Evolutionary conservation across 176 grass and related monocot genomes (phyloP).

Genomic region (Pharus latifolius): DNA sequence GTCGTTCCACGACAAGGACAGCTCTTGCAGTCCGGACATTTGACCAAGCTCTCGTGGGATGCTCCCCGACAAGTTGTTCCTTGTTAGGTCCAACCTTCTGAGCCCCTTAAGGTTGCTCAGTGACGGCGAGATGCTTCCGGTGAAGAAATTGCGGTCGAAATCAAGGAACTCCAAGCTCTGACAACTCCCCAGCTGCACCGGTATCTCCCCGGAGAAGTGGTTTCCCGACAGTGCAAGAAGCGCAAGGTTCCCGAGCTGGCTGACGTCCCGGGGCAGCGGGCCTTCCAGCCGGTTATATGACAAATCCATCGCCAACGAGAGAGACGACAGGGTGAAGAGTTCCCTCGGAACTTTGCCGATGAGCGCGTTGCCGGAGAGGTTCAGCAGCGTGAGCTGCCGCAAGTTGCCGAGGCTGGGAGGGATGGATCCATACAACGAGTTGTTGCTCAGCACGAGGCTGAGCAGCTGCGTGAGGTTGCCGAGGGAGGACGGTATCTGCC

Average conservation of each 20-base stretch:
- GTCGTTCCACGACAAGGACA: constrained; percentile 28
- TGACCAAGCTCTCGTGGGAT: constrained; percentile 30
- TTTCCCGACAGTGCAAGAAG: constrained; percentile 15
- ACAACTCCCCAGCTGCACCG: constrained; percentile 11
- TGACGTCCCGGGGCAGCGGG: constrained; percentile 6
- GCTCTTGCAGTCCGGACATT: not conserved
- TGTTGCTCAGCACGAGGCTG: not conserved
- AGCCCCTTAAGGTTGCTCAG: constrained; percentile 29
- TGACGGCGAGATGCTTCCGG: constrained; percentile 12
- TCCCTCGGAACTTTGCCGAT: not conserved
- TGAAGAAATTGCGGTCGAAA: constrained; percentile 22
- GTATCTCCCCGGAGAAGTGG: constrained; percentile 23
- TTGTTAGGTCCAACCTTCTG: constrained; percentile 22
- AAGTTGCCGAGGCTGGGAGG: constrained; percentile 10
- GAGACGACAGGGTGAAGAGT: not conserved
- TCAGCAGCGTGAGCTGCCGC: not conserved
- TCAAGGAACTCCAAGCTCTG: constrained; percentile 43
- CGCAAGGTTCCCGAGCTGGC: constrained; percentile 22
- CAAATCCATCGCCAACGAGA: constrained; percentile 25
- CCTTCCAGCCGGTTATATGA: constrained; percentile 28
- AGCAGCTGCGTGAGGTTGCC: constrained; percentile 20
- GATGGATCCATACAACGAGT: constrained; percentile 1
- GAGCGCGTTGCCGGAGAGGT: constrained; percentile 9
- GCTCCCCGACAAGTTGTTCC: constrained; percentile 26
- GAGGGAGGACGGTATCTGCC: constrained; percentile 21